Conservation (phyloP, 2,329 filamentous ascomycete genomes). For the Scorias spongiosa region DNA sequence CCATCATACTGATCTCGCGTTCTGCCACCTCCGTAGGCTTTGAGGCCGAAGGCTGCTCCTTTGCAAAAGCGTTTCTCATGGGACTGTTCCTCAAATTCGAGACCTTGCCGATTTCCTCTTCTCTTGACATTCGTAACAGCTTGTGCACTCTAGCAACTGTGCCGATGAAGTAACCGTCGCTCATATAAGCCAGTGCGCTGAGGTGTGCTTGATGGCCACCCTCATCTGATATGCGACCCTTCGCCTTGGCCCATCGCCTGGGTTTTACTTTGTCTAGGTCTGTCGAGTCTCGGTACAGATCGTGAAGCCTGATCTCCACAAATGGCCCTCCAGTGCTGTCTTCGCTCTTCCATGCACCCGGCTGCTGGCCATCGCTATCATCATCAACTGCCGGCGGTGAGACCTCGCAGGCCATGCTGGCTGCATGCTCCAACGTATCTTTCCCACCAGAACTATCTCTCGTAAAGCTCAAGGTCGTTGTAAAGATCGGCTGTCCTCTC, state of each 20-base stretch:
- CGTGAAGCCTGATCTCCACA: conserved; percentile 40
- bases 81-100: not conserved
- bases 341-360: conserved; percentile 18
- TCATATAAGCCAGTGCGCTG: conserved; percentile 81
- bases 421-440: conserved; percentile 49
- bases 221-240: conserved; percentile 55
- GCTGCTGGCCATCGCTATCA: conserved; percentile 20
- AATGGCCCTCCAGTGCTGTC: conserved; percentile 33
- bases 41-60: conserved; percentile 1
- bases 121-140: conserved; percentile 46
- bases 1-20: conserved; percentile 67
- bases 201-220: conserved; percentile 72
- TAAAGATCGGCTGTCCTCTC: conserved; percentile 80
- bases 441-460: conserved; percentile 45
- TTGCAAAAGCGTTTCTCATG: conserved; percentile 25
- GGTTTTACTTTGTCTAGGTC: conserved; percentile 52
- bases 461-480: conserved; percentile 82
- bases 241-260: conserved; percentile 54
- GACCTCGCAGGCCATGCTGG: conserved; percentile 32
- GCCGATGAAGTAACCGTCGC: conserved; percentile 84
- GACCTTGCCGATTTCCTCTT: conserved; percentile 36
- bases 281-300: conserved; percentile 36
- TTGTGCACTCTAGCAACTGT: conserved; percentile 70
- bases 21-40: conserved; percentile 23
- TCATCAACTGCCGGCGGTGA: conserved; percentile 24